These are phyloP conservation scores for Globisporangium perplexum DNA, from an alignment of 352 stramenopile species.

Conservation along the genomic window DNA sequence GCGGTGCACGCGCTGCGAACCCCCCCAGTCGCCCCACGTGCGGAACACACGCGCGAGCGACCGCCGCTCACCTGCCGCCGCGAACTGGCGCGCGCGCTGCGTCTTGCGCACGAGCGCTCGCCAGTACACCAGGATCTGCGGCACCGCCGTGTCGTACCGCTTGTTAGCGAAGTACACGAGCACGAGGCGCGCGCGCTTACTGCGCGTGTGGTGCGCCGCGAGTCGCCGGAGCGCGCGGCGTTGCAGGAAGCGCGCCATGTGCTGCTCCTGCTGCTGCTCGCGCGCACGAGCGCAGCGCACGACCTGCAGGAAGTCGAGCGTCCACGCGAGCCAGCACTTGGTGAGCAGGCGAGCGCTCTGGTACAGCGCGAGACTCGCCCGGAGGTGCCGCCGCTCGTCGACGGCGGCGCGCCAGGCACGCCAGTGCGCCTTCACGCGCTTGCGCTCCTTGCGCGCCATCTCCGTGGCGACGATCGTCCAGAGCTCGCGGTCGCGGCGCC, in stretches of 20 bases:
- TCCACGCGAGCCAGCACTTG: slow-evolving; percentile 58
- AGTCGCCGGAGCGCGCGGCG: slow-evolving; percentile 14
- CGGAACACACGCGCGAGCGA: background rate
- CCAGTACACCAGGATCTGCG: slow-evolving; percentile 17
- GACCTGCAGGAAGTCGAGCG: slow-evolving; percentile 31
- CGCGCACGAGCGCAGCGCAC: background rate
- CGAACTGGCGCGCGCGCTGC: slow-evolving; percentile 3
- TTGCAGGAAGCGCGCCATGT: slow-evolving; percentile 6
- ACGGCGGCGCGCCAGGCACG: slow-evolving; percentile 31
- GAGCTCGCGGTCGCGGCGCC: slow-evolving; percentile 45
- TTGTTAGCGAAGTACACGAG: slow-evolving; percentile 35
- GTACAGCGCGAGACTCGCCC: slow-evolving; percentile 39
- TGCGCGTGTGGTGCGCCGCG: slow-evolving; percentile 1
- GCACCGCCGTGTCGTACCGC: slow-evolving; percentile 18
- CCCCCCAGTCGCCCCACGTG: slow-evolving; percentile 3
- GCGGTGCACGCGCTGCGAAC: slow-evolving; percentile 1
- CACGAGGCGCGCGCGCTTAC: slow-evolving; percentile 26
- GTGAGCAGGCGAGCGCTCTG: slow-evolving; percentile 44
- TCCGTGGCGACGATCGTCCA: slow-evolving; percentile 52
- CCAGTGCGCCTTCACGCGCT: slow-evolving; percentile 38
- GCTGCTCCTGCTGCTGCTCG: background rate
- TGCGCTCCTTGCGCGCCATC: slow-evolving; percentile 35
- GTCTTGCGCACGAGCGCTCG: background rate
- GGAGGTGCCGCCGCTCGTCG: slow-evolving; percentile 33
- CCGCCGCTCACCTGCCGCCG: background rate